Evolutionary conservation across 257 asterid species (phyloP).

Genomic region (Verbena officinalis): DNA sequence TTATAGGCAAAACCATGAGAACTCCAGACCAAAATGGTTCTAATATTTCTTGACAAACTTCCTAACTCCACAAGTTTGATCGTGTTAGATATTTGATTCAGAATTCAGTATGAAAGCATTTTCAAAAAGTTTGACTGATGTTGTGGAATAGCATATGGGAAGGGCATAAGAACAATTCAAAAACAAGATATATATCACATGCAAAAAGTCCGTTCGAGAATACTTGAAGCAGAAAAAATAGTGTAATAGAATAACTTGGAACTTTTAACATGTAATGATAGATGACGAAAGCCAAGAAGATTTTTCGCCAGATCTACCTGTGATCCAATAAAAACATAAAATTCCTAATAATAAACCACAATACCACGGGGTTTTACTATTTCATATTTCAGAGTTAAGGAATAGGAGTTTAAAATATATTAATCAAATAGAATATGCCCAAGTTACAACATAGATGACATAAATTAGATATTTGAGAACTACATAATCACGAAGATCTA

Average conservation of each 20-base stretch:
- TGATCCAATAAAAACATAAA: too few relatives aligned
- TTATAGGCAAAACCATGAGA: background rate
- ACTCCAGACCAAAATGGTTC: conserved; percentile 1
- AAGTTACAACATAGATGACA: background rate
- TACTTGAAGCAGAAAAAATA: too few relatives aligned
- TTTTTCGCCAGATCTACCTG: background rate
- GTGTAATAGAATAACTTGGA: background rate
- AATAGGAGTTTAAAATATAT: background rate
- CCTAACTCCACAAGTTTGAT: background rate
- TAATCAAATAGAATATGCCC: background rate
- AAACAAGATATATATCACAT: background rate
- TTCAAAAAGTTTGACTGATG: conserved; percentile 2
- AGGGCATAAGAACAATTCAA: conserved; percentile 1
- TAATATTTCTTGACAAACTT: background rate
- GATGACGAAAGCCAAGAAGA: background rate
- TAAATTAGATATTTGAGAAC: background rate
- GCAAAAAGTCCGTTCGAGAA: background rate
- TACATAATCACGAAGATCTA: background rate
- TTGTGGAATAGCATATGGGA: background rate
- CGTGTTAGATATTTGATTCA: conserved; percentile 1
- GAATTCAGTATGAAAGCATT: conserved; percentile 18
- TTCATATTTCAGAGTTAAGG: background rate
- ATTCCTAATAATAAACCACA: too few relatives aligned
- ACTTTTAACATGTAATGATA: conserved; percentile 5
- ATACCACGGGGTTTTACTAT: background rate